These are phyloP conservation scores for Cyamopsis tetragonoloba DNA, from an alignment of 306 rosid genomes.

Conservation along the genomic window DNA sequence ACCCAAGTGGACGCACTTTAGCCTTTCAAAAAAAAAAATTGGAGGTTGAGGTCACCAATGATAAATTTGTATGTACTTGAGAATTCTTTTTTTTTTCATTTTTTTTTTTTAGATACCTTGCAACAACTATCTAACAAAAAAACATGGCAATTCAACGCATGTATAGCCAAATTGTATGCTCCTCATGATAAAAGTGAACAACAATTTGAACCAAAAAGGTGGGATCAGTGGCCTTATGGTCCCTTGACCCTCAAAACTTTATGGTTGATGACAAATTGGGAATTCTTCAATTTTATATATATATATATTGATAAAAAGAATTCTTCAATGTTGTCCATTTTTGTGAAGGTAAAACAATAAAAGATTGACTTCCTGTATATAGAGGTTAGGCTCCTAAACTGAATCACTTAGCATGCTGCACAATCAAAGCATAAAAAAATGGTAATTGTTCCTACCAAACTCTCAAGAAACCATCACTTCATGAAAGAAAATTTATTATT, in stretches of 20 bases:
- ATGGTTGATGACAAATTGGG: background rate
- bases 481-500: background rate
- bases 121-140: slow-evolving; percentile 21
- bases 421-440: background rate
- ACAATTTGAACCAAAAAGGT: slow-evolving; percentile 12
- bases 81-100: background rate
- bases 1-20: too few relatives aligned
- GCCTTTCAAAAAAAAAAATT: too few relatives aligned
- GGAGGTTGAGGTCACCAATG: slow-evolving; percentile 14
- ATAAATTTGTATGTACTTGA: slow-evolving; percentile 17
- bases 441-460: slow-evolving; percentile 13
- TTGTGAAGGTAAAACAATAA: background rate
- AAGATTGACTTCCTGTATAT: background rate
- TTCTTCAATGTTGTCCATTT: background rate
- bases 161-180: slow-evolving; percentile 34
- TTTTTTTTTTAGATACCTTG: slow-evolving; percentile 16
- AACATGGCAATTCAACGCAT: slow-evolving; percentile 15
- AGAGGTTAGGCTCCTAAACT: background rate
- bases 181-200: slow-evolving; percentile 21
- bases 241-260: slow-evolving; percentile 17
- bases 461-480: background rate
- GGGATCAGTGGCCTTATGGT: background rate
- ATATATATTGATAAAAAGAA: too few relatives aligned
- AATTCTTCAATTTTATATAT: too few relatives aligned
- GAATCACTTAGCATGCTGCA: background rate